Evolutionary conservation across 108 stramenopile genomes (phyloP).

Genomic region (Cyclotella distinguenda): DNA sequence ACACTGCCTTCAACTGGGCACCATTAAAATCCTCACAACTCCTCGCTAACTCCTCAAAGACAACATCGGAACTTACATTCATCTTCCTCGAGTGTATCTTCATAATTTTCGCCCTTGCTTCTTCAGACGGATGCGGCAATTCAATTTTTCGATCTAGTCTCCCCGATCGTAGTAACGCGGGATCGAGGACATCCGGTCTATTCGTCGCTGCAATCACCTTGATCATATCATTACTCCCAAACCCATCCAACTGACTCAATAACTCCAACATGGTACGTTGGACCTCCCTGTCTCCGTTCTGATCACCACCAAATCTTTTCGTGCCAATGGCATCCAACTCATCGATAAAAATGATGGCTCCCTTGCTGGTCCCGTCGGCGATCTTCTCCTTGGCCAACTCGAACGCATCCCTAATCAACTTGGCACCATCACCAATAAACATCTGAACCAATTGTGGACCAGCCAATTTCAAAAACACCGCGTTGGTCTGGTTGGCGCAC

Average conservation of each 20-base stretch:
- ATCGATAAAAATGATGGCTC: constrained; percentile 98
- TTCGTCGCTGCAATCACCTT: constrained; percentile 99
- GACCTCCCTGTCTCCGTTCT: constrained; percentile 97
- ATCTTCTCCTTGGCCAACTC: constrained; percentile 96
- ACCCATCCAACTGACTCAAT: constrained; percentile 97
- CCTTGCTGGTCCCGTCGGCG: constrained; percentile 64
- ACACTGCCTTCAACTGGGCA: constrained; percentile 97
- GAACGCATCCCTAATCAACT: constrained; percentile 98
- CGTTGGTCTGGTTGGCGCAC: constrained; percentile 99
- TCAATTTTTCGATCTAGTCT: constrained; percentile 99
- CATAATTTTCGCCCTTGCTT: constrained; percentile 92
- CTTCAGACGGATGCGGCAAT: constrained; percentile 96
- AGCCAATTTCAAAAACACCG: constrained; percentile 98
- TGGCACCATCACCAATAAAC: constrained; percentile 99
- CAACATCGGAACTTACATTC: constrained; percentile 88
- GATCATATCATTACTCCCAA: constrained; percentile 96
- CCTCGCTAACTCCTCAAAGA: constrained; percentile 94
- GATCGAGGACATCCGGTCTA: constrained; percentile 97
- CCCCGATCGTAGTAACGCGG: constrained; percentile 95
- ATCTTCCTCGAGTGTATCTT: constrained; percentile 95
- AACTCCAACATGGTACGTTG: constrained; percentile 99
- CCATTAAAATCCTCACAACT: constrained; percentile 98
- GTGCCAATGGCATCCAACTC: constrained; percentile 99
- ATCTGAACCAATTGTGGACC: constrained; percentile 99
- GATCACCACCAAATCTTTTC: constrained; percentile 98